Evolutionary conservation across 768 basidiomycete species (phyloP).

Genomic region (Mycena haematopus): DNA sequence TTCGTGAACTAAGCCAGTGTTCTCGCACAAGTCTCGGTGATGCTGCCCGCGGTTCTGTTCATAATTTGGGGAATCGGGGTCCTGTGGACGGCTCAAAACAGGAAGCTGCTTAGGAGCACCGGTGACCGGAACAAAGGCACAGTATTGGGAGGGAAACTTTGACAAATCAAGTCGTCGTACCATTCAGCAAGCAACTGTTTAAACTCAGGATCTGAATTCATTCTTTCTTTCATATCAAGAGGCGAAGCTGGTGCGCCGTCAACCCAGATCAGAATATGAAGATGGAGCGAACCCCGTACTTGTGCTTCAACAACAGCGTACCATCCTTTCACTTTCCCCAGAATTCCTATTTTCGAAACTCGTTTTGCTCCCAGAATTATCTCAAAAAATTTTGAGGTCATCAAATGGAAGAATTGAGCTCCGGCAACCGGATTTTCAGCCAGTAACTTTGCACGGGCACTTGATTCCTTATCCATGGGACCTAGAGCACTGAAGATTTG

Average conservation of each 20-base stretch:
- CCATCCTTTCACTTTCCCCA: constrained; percentile 33
- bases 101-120: not conserved
- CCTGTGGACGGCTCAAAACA: not conserved
- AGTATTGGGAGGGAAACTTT: not conserved
- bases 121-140: not conserved
- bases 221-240: constrained; percentile 16
- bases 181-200: constrained; percentile 10
- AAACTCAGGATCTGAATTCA: constrained; percentile 15
- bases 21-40: not conserved
- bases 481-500: constrained; percentile 24
- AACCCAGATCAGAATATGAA: constrained; percentile 36
- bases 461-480: not conserved
- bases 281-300: constrained; percentile 35
- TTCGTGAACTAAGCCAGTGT: not conserved
- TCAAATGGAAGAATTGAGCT: constrained; percentile 42
- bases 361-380: constrained; percentile 32
- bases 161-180: constrained; percentile 13
- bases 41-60: not conserved
- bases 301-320: constrained; percentile 37
- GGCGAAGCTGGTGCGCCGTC: constrained; percentile 15
- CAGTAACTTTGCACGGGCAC: not conserved
- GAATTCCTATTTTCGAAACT: constrained; percentile 29
- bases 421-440: constrained; percentile 18
- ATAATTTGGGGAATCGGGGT: not conserved
- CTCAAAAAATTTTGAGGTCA: constrained; percentile 32